Percentiles rank a stretch among this genome's conserved stretches.
phyloP scores from a whole-genome alignment of 805 yeast genomes.

The Ogataea haglerorum region DNA sequence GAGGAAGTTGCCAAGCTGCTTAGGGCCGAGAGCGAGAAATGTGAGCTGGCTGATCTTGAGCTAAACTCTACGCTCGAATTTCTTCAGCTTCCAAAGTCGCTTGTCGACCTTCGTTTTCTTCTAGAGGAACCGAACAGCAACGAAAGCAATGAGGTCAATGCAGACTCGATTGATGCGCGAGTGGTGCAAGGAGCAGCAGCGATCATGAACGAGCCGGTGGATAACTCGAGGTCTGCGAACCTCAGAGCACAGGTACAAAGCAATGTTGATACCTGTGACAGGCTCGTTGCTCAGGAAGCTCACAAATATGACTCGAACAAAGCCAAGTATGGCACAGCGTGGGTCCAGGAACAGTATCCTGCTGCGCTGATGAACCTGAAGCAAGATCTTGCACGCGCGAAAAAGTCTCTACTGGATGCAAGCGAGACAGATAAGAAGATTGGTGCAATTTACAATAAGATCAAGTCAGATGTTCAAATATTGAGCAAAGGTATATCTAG shows the following conservation, averaged over 20 bases:
- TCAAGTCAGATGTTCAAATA: slow-evolving; percentile 39
- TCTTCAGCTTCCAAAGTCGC: slow-evolving; percentile 67
- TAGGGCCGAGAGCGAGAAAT: slow-evolving; percentile 68
- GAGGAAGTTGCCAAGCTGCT: slow-evolving; percentile 81
- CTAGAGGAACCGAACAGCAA: slow-evolving; percentile 13
- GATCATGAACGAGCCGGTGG: slow-evolving; percentile 23
- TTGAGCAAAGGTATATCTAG: slow-evolving; percentile 44
- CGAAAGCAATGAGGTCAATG: slow-evolving; percentile 20
- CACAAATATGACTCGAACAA: slow-evolving; percentile 33
- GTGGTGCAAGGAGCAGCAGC: slow-evolving; percentile 39
- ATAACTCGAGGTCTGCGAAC: slow-evolving; percentile 30
- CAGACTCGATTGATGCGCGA: slow-evolving; percentile 36
- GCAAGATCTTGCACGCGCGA: slow-evolving; percentile 40
- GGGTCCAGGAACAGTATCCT: slow-evolving; percentile 31
- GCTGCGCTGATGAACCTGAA: slow-evolving; percentile 13
- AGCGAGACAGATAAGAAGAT: slow-evolving; percentile 55
- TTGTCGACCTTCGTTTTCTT: slow-evolving; percentile 48
- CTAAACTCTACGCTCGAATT: slow-evolving; percentile 75
- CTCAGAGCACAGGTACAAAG: slow-evolving; percentile 38
- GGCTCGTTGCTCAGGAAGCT: slow-evolving; percentile 33
- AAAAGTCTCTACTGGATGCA: slow-evolving; percentile 60
- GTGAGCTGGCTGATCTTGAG: slow-evolving; percentile 78
- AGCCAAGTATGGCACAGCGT: slow-evolving; percentile 34
- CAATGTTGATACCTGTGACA: slow-evolving; percentile 36
- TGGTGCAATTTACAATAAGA: slow-evolving; percentile 43